Percentiles rank a stretch among this genome's conserved stretches.
These are phyloP conservation scores for Cordyceps sp. DNA, from an alignment of 2,329 filamentous ascomycete species.

Conservation along the genomic window DNA sequence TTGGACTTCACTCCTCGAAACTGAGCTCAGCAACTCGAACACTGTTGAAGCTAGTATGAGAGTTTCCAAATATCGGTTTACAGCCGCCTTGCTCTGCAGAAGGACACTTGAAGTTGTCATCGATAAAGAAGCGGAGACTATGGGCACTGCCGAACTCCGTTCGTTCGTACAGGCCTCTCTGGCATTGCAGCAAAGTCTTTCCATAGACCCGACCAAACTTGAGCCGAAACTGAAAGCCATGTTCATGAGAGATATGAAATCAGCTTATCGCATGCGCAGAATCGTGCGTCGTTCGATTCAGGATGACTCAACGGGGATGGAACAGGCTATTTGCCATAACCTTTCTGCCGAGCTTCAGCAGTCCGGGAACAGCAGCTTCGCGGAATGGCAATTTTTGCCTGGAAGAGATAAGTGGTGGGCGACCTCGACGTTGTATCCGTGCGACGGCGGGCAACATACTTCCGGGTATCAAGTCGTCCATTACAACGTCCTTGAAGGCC, in stretches of 20 bases:
- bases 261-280: slow-evolving; percentile 1
- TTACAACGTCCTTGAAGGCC: slow-evolving; percentile 15
- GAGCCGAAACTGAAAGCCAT: slow-evolving; percentile 1
- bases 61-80: slow-evolving; percentile 25
- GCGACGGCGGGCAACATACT: neutral
- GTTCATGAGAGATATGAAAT: slow-evolving; percentile 7
- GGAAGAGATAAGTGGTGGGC: too few relatives aligned
- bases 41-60: slow-evolving; percentile 20
- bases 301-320: neutral
- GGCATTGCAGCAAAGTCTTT: slow-evolving; percentile 10
- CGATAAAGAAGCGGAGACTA: neutral
- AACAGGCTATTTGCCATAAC: neutral
- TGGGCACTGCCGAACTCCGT: slow-evolving; percentile 2
- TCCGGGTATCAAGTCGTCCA: slow-evolving; percentile 9
- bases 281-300: slow-evolving; percentile 2
- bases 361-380: neutral
- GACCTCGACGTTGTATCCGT: too few relatives aligned
- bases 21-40: slow-evolving; percentile 21
- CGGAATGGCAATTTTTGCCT: neutral
- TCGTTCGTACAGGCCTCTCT: slow-evolving; percentile 10
- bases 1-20: slow-evolving; percentile 32
- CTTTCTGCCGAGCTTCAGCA: neutral
- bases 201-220: neutral
- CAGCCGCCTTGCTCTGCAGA: slow-evolving; percentile 38
- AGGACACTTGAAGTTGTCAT: slow-evolving; percentile 14